Percentiles rank a stretch among this genome's conserved stretches.
These are phyloP conservation scores for Thermomucor indicae-seudaticae DNA, from an alignment of 371 early-diverging fungal species.

Conservation along the genomic window DNA sequence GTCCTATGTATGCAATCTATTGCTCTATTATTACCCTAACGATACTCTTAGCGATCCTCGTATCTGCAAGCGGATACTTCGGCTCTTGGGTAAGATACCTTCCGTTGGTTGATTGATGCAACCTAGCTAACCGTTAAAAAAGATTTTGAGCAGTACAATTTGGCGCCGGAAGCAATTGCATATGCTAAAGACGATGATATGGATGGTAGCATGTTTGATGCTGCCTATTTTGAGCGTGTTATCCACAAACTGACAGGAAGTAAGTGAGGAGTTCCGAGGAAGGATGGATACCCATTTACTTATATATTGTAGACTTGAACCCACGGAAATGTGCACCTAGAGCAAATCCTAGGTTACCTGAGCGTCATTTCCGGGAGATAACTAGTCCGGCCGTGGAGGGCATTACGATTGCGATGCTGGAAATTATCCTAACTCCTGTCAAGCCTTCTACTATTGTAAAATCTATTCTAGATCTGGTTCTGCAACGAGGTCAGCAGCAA, in stretches of 20 bases:
- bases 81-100: constrained; percentile 49
- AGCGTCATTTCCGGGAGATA: constrained; percentile 76
- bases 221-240: constrained; percentile 52
- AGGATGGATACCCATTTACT: constrained; percentile 14
- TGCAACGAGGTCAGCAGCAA: constrained; percentile 42
- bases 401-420: constrained; percentile 63
- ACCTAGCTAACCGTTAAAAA: not conserved
- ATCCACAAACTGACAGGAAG: constrained; percentile 52
- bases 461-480: constrained; percentile 38
- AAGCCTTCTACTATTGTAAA: constrained; percentile 37
- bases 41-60: constrained; percentile 53
- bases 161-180: constrained; percentile 46
- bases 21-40: constrained; percentile 67
- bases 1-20: constrained; percentile 61
- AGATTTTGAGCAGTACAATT: constrained; percentile 56
- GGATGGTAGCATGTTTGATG: constrained; percentile 43
- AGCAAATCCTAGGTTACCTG: constrained; percentile 55
- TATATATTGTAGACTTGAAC: constrained; percentile 30
- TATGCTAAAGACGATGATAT: constrained; percentile 34
- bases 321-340: constrained; percentile 57
- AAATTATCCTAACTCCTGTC: constrained; percentile 56
- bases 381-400: constrained; percentile 70
- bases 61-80: constrained; percentile 57
- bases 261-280: too few relatives aligned
- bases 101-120: not conserved